A percentile compares a stretch with the other conserved stretches of the same genome.
phyloP scores from a whole-genome alignment of 2,329 filamentous ascomycete species.

The Bipolaris sorokiniana region DNA sequence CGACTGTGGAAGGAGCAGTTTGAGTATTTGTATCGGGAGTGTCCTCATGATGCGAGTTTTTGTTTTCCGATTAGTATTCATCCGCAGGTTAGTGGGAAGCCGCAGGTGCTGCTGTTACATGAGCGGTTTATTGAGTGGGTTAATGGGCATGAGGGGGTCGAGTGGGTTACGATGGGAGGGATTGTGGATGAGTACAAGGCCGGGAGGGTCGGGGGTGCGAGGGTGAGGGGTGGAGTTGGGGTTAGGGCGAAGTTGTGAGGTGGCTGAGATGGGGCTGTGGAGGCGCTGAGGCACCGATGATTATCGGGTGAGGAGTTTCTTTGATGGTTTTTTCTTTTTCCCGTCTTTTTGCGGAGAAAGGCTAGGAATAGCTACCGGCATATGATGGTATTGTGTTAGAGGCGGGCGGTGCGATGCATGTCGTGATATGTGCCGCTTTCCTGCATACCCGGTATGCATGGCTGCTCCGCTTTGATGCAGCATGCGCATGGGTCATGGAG shows the following conservation, averaged over 20 bases:
- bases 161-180: slow-evolving; percentile 49
- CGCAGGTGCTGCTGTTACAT: slow-evolving; percentile 56
- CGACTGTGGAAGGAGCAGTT: slow-evolving; percentile 57
- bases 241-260: slow-evolving; percentile 9
- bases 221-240: slow-evolving; percentile 42
- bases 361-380: background rate
- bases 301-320: too few species aligned
- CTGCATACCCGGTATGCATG: background rate
- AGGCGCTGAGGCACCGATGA: too few species aligned
- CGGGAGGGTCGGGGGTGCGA: slow-evolving; percentile 42
- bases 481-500: background rate
- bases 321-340: too few species aligned
- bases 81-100: slow-evolving; percentile 57
- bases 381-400: background rate
- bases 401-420: background rate
- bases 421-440: background rate
- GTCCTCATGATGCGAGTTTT: too few species aligned
- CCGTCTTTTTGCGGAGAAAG: too few species aligned
- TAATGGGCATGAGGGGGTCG: slow-evolving; percentile 53
- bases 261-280: background rate
- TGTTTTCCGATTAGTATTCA: slow-evolving; percentile 56
- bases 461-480: background rate
- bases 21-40: slow-evolving; percentile 53
- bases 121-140: slow-evolving; percentile 56
- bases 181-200: slow-evolving; percentile 49